phyloP scores from a whole-genome alignment of 78 protist species.

The Dictyostelium capitatum region DNA sequence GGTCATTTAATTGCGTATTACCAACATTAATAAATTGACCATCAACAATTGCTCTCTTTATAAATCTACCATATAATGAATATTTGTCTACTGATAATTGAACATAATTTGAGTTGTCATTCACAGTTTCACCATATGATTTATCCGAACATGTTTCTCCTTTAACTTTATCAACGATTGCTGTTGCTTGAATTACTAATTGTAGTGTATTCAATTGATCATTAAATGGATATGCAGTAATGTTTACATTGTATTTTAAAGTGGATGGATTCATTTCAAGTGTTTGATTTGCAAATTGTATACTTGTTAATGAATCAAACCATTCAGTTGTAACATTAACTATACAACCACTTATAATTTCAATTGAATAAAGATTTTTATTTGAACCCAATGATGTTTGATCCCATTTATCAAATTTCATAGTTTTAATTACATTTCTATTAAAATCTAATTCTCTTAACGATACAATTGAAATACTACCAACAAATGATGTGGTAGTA shows the following conservation, averaged over 20 bases:
- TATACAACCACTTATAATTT: background rate
- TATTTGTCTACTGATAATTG: too few relatives aligned
- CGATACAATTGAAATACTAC: background rate
- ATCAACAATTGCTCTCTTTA: too few relatives aligned
- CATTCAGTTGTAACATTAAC: background rate
- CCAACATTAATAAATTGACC: too few relatives aligned
- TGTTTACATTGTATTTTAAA: slow-evolving; percentile 23
- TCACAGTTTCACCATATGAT: too few relatives aligned
- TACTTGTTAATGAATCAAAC: background rate
- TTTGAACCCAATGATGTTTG: background rate
- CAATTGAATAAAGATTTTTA: background rate
- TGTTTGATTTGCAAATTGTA: slow-evolving; percentile 14
- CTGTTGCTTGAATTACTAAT: too few relatives aligned
- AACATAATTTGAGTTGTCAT: too few relatives aligned
- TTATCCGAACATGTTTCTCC: too few relatives aligned
- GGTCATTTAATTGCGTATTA: too few relatives aligned
- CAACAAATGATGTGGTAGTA: background rate
- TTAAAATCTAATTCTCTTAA: slow-evolving; percentile 1
- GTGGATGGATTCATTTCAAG: slow-evolving; percentile 36
- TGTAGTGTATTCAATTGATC: slow-evolving; percentile 11
- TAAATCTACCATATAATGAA: too few relatives aligned
- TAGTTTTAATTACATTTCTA: background rate
- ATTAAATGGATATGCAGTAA: background rate
- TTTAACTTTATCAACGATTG: too few relatives aligned
- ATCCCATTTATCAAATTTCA: background rate